Evolutionary conservation across 1,284 basidiomycete genomes (phyloP), one percentile per base, ranked within the genome.

Genomic region (Rhodotorula sp.): DNA sequence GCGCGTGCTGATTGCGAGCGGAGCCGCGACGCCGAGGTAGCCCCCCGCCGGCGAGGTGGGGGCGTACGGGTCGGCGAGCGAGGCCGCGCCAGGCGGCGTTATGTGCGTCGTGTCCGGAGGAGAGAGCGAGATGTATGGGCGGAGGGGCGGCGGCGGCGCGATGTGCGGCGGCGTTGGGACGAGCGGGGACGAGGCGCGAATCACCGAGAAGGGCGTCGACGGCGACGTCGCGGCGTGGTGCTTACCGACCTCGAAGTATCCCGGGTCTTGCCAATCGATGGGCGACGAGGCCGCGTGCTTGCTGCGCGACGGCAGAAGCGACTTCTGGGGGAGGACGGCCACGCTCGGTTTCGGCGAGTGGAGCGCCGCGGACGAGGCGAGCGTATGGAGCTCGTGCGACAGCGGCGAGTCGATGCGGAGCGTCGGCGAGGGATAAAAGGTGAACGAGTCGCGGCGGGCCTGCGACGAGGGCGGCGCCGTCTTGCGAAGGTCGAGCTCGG

Each of bases 361-460:
- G 17, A 63, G 57, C 9, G 60, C 34, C 3, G 65, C 58, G n/a
- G 48, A 44, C 1, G 62, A 63, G 2, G 39, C 39, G 29, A 32
- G 46, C 25, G 29, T 22, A n/a, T 32, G 37, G 21, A 34, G 37
- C 22, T 56, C 13, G 9, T 54, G 57, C 2, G 36, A 48, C 54
- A 57, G 27, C 22, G 55, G 58, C 36, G 66, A 58, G 19, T 22
- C 29, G 22, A 34, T 6, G 39, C 32, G 41, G n/a, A 55, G 54
- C 25, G 46, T 56, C 36, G 70, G 63, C 15, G 70, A 50, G 0
- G 64, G 60, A 51, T 39, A 59, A 55, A 72, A 72, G 10, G 70
- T 68, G 70, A 72, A 72, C 22, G 70, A 72, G 66, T 72, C 66
- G 46, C 56, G 56, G 51, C 64, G 48, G 27, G 61, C 15, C 22